Evolutionary conservation across 2,329 filamentous ascomycete species (phyloP), one percentile per base, ranked within the genome.

Genomic region (Chalaropsis thielavioides): DNA sequence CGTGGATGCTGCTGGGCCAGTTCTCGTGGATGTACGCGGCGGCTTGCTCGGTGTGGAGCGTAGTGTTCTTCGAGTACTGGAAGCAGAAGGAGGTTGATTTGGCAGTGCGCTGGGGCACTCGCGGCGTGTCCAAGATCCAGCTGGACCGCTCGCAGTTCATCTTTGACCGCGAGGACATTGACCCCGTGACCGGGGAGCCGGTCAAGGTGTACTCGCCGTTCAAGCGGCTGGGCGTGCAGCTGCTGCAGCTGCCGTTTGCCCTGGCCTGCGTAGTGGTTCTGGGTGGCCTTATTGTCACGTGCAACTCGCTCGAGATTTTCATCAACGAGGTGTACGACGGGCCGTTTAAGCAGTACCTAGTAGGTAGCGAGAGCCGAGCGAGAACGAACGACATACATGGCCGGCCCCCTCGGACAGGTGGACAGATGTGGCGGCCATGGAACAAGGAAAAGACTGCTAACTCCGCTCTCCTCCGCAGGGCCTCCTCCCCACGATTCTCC

Each of bases 61-160:
- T 94, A 2, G 78, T 92, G 60, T 96, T 96, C 72, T 88, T 95
- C 65, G 92, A 97, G 73, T 96, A 89, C 75, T 97, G 92, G 92
- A 96, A 95, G 77, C 88, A 92, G 71, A 90, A 95, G 73, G 90
- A 97, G 74, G 79, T 86, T 1, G 92, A 97, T 72, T 79, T 97
- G 7, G 86, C 87, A 8, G 84, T 96, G 17, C 84, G 90, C 70
- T 97, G 92, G 92, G 88, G 89, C 15, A 91, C 96, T 2, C 85
- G 88, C 62, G 88, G 89, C 6, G 91, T 95, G 0, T 92, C 89
- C 3, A 82, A 79, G 61, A 90, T 96, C 63, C 89, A 96, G 71
- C 83, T 83, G 54, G 88, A 87, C 69, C 82, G 91, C 59, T 81
- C 83, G 43, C 83, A 92, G 70, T 97, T 96, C 74, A 76, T 83